Percentiles rank a stretch among this genome's conserved stretches.
These are phyloP conservation scores for Salix purpurea DNA, from an alignment of 345 rosid species.

Conservation along the genomic window DNA sequence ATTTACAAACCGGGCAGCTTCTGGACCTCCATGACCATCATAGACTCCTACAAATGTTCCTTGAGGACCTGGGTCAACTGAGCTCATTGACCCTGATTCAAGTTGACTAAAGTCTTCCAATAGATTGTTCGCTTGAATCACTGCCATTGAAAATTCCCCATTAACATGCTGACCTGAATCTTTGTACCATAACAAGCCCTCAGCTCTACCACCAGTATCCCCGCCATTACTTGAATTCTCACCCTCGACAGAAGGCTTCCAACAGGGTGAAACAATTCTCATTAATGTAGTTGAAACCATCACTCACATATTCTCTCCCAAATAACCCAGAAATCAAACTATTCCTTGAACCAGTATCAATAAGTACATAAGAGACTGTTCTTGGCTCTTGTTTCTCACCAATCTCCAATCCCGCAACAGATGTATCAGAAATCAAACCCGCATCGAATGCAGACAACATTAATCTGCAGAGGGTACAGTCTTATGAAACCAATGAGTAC, in stretches of 20 bases:
- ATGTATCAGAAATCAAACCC: constrained; percentile 56
- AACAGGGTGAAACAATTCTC: constrained; percentile 76
- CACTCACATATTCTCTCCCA: constrained; percentile 68
- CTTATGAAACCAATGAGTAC: not conserved
- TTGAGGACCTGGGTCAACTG: constrained; percentile 65
- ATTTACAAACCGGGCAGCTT: constrained; percentile 79
- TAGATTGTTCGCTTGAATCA: constrained; percentile 75
- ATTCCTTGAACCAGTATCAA: constrained; percentile 35
- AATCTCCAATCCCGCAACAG: constrained; percentile 41
- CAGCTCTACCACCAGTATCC: constrained; percentile 53
- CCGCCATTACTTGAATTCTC: constrained; percentile 56
- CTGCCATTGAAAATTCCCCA: constrained; percentile 95
- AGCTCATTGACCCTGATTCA: constrained; percentile 91
- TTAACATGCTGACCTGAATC: constrained; percentile 60
- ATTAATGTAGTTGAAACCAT: constrained; percentile 70
- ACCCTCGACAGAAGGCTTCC: constrained; percentile 75
- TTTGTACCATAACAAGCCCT: constrained; percentile 88
- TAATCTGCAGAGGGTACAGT: constrained; percentile 47
- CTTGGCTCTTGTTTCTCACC: constrained; percentile 36
- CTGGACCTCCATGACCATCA: constrained; percentile 99
- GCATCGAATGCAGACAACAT: constrained; percentile 57
- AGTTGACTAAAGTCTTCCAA: constrained; percentile 88
- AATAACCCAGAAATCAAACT: constrained; percentile 58
- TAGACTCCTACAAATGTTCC: constrained; percentile 96
- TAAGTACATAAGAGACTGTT: constrained; percentile 27